A percentile compares a stretch with the other conserved stretches of the same genome.
Evolutionary conservation across 2,329 filamentous ascomycete genomes (phyloP).

Genomic region (Periconia sp.): DNA sequence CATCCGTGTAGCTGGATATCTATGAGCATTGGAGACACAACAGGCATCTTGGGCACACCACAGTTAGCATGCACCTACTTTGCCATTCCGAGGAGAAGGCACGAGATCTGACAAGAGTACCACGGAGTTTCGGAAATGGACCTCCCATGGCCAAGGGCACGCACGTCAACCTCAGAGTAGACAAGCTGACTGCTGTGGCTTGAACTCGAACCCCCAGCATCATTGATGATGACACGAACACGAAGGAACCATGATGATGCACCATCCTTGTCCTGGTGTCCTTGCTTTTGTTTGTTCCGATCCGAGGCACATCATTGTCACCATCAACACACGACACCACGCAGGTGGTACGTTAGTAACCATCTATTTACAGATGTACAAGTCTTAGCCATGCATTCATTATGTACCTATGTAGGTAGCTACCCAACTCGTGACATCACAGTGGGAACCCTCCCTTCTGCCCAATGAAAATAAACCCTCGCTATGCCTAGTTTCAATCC

Average conservation of each 20-base stretch:
- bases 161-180: neutral
- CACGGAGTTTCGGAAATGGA: too few species aligned
- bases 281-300: neutral
- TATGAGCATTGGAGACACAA: too few species aligned
- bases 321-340: neutral
- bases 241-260: neutral
- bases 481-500: slow-evolving; percentile 1
- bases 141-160: neutral
- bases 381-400: neutral
- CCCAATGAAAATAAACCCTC: neutral
- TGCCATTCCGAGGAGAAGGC: too few species aligned
- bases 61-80: too few species aligned
- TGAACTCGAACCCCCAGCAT: neutral
- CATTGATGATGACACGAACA: neutral
- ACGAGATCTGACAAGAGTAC: neutral
- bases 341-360: too few species aligned
- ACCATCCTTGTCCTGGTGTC: neutral
- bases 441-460: neutral
- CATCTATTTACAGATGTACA: neutral
- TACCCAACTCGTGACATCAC: neutral
- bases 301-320: neutral
- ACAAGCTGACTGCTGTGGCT: neutral
- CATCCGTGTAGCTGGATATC: too few species aligned
- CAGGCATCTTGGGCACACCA: too few species aligned
- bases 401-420: too few species aligned